Conservation (phyloP, 257 asterid genomes). For the Orobanche coerulescens region DNA sequence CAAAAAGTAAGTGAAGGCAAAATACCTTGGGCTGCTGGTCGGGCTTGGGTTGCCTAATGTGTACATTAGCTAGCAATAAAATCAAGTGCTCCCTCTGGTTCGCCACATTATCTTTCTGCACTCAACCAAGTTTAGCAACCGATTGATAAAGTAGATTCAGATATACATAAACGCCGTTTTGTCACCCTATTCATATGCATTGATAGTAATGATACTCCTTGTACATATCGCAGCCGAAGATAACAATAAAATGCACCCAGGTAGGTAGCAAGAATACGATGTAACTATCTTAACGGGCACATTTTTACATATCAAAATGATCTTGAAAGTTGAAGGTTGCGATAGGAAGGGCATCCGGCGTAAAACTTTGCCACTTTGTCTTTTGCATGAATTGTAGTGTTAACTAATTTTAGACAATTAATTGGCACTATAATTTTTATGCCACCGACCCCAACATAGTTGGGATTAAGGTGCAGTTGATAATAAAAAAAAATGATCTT, state of each 20-base stretch:
- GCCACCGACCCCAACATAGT: too few relatives aligned
- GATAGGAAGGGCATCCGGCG: too few relatives aligned
- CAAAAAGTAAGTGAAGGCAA: conserved; percentile 18
- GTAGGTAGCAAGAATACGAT: neutral
- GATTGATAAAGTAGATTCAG: neutral
- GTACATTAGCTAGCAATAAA: conserved; percentile 91
- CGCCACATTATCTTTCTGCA: conserved; percentile 83
- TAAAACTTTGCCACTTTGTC: too few relatives aligned
- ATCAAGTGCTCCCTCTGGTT: conserved; percentile 97
- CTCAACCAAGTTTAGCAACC: conserved; percentile 19
- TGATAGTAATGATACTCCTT: neutral
- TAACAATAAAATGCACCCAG: neutral
- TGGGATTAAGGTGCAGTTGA: too few relatives aligned
- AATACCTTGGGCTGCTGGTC: conserved; percentile 92
- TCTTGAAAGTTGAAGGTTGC: too few relatives aligned
- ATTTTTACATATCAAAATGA: neutral
- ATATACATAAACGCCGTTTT: neutral
- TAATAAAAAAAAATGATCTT: too few relatives aligned
- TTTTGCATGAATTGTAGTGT: too few relatives aligned
- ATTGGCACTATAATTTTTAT: too few relatives aligned
- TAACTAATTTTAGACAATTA: too few relatives aligned
- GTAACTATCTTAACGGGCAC: neutral
- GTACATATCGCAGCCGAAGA: neutral
- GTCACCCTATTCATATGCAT: neutral
- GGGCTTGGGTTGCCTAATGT: conserved; percentile 82